These are phyloP conservation scores for Coleophoma crateriformis DNA, from an alignment of 2,329 filamentous ascomycete species.

Conservation along the genomic window DNA sequence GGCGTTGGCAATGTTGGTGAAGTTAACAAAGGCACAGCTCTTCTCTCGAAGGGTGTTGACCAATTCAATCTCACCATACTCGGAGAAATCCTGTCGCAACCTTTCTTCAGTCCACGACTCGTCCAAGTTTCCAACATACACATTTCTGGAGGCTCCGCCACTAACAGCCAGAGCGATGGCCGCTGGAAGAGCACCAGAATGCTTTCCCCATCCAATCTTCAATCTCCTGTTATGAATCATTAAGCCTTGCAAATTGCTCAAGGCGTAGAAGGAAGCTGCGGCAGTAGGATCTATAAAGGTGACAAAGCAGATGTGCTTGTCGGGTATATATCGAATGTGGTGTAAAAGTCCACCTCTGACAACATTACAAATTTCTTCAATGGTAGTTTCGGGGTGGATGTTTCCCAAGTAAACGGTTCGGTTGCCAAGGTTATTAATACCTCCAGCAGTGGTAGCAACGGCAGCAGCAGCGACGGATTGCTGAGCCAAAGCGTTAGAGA, in stretches of 20 bases:
- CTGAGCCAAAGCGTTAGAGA: slow-evolving; percentile 92
- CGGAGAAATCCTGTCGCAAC: slow-evolving; percentile 90
- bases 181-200: slow-evolving; percentile 91
- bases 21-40: slow-evolving; percentile 99
- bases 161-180: slow-evolving; percentile 95
- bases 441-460: slow-evolving; percentile 92
- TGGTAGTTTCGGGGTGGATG: slow-evolving; percentile 97
- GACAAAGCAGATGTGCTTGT: slow-evolving; percentile 99
- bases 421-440: slow-evolving; percentile 96
- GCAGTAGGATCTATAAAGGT: slow-evolving; percentile 99
- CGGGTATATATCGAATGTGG: slow-evolving; percentile 97
- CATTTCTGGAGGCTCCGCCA: slow-evolving; percentile 94
- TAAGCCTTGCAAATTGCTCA: slow-evolving; percentile 93
- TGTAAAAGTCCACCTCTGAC: slow-evolving; percentile 92
- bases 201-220: slow-evolving; percentile 99
- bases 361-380: slow-evolving; percentile 99
- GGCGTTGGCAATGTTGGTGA: slow-evolving; percentile 98
- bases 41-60: slow-evolving; percentile 97
- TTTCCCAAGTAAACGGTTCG: slow-evolving; percentile 97
- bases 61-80: slow-evolving; percentile 95
- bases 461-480: slow-evolving; percentile 96
- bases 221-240: slow-evolving; percentile 99
- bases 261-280: slow-evolving; percentile 92
- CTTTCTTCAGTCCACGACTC: slow-evolving; percentile 97
- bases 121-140: slow-evolving; percentile 96